Evolutionary conservation across 83 land plant species (phyloP).

Genomic region (Thuja plicata): DNA sequence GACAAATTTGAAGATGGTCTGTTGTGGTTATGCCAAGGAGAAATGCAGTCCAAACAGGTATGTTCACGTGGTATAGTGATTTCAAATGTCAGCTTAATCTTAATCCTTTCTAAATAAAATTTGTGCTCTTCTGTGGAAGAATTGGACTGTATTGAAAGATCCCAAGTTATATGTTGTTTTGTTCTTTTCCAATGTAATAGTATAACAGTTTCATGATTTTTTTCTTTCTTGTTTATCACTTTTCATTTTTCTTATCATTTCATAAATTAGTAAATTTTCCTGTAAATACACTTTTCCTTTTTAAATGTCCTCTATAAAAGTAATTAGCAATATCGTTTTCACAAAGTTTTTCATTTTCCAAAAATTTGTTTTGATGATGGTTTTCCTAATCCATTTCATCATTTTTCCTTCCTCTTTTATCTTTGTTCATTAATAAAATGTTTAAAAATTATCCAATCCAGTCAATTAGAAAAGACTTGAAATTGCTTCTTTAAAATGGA

Average conservation of each 20-base stretch:
- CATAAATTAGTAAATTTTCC: neutral
- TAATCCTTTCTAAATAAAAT: no score
- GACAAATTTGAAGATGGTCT: neutral
- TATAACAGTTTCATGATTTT: neutral
- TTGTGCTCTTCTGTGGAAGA: neutral
- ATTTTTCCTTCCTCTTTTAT: neutral
- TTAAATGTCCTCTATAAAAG: neutral
- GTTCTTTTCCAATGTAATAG: neutral
- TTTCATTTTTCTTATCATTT: neutral
- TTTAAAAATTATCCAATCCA: no score
- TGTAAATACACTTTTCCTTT: neutral
- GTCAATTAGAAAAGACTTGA: neutral
- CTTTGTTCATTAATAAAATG: neutral
- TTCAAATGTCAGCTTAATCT: neutral
- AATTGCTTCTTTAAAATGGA: neutral
- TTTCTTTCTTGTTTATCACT: neutral
- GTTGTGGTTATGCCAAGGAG: neutral
- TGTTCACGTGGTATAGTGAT: neutral
- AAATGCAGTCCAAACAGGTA: neutral
- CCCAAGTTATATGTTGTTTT: neutral
- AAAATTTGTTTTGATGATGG: neutral
- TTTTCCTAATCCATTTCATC: neutral
- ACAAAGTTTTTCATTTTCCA: neutral
- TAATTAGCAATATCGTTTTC: neutral
- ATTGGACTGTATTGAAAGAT: neutral